Conservation (phyloP, 371 early-diverging fungal genomes). For the Smittium mucronatum region DNA sequence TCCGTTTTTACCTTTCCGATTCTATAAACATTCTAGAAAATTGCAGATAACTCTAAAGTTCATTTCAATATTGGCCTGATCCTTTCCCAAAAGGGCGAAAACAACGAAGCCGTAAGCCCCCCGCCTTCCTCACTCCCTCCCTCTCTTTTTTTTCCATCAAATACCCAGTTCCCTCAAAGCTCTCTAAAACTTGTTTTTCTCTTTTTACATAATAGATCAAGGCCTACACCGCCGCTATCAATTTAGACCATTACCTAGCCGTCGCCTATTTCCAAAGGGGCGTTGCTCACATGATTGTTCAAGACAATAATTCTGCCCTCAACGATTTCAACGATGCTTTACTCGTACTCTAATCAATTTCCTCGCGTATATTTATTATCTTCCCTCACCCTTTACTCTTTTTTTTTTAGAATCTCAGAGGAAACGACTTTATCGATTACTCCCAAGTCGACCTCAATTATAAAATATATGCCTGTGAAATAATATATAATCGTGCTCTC, state of each 20-base stretch:
- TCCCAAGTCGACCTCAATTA: conserved; percentile 81
- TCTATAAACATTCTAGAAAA: conserved; percentile 37
- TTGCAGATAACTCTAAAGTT: conserved; percentile 84
- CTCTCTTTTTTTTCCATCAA: not conserved
- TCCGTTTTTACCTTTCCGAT: conserved; percentile 2
- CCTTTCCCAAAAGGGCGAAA: conserved; percentile 54
- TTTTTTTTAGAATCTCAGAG: conserved; percentile 56
- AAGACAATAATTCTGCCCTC: conserved; percentile 47
- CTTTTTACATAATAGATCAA: conserved; percentile 36
- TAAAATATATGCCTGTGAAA: conserved; percentile 76
- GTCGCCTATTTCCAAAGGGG: conserved; percentile 88
- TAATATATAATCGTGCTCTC: conserved; percentile 78
- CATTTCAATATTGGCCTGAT: conserved; percentile 89
- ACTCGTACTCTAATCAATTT: conserved; percentile 31
- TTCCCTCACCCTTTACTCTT: not conserved
- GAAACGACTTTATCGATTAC: conserved; percentile 84
- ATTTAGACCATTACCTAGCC: conserved; percentile 74
- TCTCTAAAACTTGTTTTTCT: conserved; percentile 8
- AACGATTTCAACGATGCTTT: conserved; percentile 58
- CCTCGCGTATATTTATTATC: not conserved
- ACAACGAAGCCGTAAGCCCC: conserved; percentile 65
- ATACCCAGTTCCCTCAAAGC: conserved; percentile 4
- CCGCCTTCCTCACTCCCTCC: not conserved
- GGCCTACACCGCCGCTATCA: conserved; percentile 57
- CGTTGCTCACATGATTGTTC: conserved; percentile 56